Conservation (phyloP, 2,329 filamentous ascomycete genomes). For the Xylaria sp. region DNA sequence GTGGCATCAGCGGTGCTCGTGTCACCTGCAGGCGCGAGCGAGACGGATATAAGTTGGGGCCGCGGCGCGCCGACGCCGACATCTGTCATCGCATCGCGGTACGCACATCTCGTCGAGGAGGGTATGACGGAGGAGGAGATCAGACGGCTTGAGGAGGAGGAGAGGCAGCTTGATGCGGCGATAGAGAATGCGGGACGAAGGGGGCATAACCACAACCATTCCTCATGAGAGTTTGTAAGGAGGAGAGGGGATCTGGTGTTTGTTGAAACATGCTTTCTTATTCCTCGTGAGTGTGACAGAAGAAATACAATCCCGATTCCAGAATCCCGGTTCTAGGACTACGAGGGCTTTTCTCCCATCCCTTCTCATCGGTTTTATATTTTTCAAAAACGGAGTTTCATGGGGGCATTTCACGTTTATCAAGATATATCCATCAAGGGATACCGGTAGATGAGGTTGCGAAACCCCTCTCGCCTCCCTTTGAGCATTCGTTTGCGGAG, state of each 20-base stretch:
- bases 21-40: slow-evolving; percentile 3
- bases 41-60: slow-evolving; percentile 23
- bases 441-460: not conserved
- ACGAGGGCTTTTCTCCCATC: not conserved
- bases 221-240: not conserved
- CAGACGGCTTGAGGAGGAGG: slow-evolving; percentile 61
- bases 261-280: too few species aligned
- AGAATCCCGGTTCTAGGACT: not conserved
- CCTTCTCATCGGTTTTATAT: not conserved
- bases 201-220: slow-evolving; percentile 1
- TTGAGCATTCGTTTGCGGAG: slow-evolving; percentile 18
- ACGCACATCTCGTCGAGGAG: slow-evolving; percentile 63
- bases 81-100: slow-evolving; percentile 38
- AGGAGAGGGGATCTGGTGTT: too few species aligned
- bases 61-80: slow-evolving; percentile 16
- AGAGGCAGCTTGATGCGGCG: slow-evolving; percentile 61
- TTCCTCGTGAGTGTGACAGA: not conserved
- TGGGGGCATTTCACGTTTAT: slow-evolving; percentile 17
- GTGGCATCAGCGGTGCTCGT: not conserved
- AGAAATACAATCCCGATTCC: slow-evolving; percentile 1
- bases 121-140: slow-evolving; percentile 65
- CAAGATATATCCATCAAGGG: slow-evolving; percentile 23
- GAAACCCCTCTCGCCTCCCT: not conserved
- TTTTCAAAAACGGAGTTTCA: not conserved
- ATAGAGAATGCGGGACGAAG: slow-evolving; percentile 53